Percentiles rank a stretch among this genome's conserved stretches.
phyloP scores from a whole-genome alignment of 2,329 filamentous ascomycete genomes.

The Colletotrichum neosansevieriae region DNA sequence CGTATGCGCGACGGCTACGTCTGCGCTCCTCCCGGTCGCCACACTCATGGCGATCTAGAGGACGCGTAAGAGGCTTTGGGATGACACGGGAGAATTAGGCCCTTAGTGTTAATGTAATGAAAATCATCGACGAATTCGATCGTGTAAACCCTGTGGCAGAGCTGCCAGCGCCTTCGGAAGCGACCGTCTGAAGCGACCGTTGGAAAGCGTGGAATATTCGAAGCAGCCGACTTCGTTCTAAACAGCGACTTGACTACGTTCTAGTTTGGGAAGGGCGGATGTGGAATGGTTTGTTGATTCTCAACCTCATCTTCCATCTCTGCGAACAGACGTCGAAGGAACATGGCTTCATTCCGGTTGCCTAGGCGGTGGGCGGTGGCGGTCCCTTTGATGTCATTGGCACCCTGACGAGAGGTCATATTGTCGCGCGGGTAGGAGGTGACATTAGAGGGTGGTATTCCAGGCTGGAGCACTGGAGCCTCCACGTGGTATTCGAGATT shows the following conservation, averaged over 20 bases:
- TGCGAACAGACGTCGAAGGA: background rate
- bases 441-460: conserved; percentile 8
- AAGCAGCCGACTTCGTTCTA: background rate
- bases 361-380: background rate
- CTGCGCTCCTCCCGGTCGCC: conserved; percentile 31
- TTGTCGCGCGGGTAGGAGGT: background rate
- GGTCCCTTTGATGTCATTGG: conserved; percentile 16
- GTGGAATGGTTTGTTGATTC: background rate
- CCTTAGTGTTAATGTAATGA: conserved; percentile 29
- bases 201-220: background rate
- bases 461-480: background rate
- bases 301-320: background rate
- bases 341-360: background rate
- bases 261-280: background rate
- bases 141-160: background rate
- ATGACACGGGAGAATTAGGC: background rate
- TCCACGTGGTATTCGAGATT: conserved; percentile 33
- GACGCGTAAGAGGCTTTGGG: too few species aligned
- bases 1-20: conserved; percentile 51
- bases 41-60: conserved; percentile 42
- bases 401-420: background rate
- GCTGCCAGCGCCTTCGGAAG: conserved; percentile 12
- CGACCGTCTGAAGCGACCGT: conserved; percentile 8
- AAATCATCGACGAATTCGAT: background rate
- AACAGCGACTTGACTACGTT: background rate